A percentile compares a stretch with the other conserved stretches of the same genome.
Evolutionary conservation across 331 rosid species (phyloP).

Genomic region (Malus hybrid): DNA sequence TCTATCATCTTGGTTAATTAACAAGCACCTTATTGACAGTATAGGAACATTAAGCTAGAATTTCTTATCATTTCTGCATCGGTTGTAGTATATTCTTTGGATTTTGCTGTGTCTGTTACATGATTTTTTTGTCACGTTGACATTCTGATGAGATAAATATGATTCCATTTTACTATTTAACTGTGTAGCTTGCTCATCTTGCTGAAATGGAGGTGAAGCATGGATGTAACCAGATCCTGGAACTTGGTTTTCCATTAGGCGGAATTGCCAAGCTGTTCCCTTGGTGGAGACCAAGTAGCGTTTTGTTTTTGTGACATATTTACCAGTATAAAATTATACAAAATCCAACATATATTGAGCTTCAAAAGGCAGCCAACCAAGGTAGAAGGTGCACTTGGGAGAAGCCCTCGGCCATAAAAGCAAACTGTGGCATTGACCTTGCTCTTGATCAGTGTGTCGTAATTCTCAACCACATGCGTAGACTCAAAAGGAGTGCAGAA

Average conservation of each 20-base stretch:
- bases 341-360: constrained; percentile 79
- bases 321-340: constrained; percentile 33
- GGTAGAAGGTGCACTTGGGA: constrained; percentile 99
- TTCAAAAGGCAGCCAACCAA: constrained; percentile 95
- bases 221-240: constrained; percentile 80
- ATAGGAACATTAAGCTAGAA: background rate
- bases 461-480: constrained; percentile 81
- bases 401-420: constrained; percentile 94
- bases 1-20: background rate
- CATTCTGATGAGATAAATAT: background rate
- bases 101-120: background rate
- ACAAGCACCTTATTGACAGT: background rate
- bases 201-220: constrained; percentile 95
- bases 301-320: background rate
- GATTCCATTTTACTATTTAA: background rate
- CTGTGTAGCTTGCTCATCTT: constrained; percentile 87
- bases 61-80: background rate
- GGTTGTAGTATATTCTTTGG: background rate
- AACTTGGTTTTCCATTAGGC: constrained; percentile 89
- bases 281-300: constrained; percentile 17
- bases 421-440: constrained; percentile 87
- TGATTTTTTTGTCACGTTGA: background rate
- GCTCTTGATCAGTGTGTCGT: constrained; percentile 75
- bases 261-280: constrained; percentile 81
- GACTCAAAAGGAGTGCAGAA: constrained; percentile 64